Conservation (phyloP, 2,329 filamentous ascomycete species). For the Phyllachora maydis region DNA sequence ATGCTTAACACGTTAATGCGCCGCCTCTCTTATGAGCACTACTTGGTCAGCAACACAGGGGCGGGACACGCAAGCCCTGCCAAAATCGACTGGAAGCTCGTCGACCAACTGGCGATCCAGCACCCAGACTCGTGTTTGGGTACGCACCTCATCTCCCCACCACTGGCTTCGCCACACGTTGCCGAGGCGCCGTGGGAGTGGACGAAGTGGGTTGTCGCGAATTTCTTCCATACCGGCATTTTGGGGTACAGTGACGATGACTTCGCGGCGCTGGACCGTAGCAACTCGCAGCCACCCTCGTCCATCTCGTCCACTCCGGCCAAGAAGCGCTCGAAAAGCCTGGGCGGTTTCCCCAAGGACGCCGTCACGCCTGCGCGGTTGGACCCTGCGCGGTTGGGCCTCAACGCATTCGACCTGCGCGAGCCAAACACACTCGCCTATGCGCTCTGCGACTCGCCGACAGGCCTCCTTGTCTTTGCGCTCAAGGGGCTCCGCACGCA, state of each 20-base stretch:
- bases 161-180: constrained; percentile 25
- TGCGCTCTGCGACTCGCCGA: constrained; percentile 39
- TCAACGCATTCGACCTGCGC: constrained; percentile 11
- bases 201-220: constrained; percentile 34
- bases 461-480: constrained; percentile 33
- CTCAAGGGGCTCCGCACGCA: constrained; percentile 23
- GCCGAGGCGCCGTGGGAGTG: constrained; percentile 22
- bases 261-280: constrained; percentile 16
- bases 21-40: constrained; percentile 34
- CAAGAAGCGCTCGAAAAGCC: too few relatives aligned
- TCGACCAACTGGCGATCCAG: constrained; percentile 22
- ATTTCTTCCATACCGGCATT: constrained; percentile 21
- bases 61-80: constrained; percentile 22
- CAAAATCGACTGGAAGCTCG: constrained; percentile 28
- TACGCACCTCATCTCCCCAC: constrained; percentile 37
- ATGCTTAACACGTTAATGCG: constrained; percentile 38
- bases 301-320: not conserved
- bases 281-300: constrained; percentile 5
- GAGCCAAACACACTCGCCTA: constrained; percentile 36
- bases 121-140: constrained; percentile 31
- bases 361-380: not conserved
- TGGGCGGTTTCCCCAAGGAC: not conserved
- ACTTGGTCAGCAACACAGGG: constrained; percentile 33
- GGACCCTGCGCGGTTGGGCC: constrained; percentile 5
- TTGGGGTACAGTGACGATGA: constrained; percentile 35